Evolutionary conservation across 108 stramenopile species (phyloP).

Genomic region (Cyclotella choctawhatcheeana): DNA sequence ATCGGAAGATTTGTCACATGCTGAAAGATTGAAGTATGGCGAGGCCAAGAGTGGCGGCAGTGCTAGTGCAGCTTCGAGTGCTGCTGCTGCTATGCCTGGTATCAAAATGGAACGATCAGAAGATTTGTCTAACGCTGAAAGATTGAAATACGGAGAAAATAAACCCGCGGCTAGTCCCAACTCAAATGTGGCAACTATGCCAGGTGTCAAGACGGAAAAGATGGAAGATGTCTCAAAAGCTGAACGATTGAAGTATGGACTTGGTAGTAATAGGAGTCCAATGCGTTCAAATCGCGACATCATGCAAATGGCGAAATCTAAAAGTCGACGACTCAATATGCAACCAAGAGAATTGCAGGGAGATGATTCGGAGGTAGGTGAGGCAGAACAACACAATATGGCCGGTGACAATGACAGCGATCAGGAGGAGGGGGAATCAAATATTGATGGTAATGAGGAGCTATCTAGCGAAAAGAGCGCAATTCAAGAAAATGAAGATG

Average conservation of each 20-base stretch:
- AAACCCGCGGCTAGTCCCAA: neutral
- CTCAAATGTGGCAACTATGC: neutral
- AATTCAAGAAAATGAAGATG: neutral
- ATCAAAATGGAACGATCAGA: neutral
- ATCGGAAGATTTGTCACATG: slow-evolving; percentile 15
- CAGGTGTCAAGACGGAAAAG: neutral
- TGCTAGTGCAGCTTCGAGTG: neutral
- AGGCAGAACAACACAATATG: no score
- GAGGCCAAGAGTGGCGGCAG: no score
- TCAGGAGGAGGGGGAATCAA: no score
- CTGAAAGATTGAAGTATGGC: slow-evolving; percentile 8
- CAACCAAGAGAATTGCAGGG: neutral
- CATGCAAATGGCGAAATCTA: no score
- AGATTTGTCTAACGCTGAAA: neutral
- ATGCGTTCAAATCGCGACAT: no score
- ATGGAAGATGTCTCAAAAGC: neutral
- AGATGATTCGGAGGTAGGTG: neutral
- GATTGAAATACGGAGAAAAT: neutral
- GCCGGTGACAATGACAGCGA: no score
- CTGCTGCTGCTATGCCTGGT: slow-evolving; percentile 1
- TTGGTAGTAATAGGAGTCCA: no score
- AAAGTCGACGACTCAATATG: neutral
- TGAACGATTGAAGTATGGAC: neutral
- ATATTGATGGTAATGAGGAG: slow-evolving; percentile 15
- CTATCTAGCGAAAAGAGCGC: neutral